Conservation (phyloP, 257 asterid genomes). For the Solanum neorickii region DNA sequence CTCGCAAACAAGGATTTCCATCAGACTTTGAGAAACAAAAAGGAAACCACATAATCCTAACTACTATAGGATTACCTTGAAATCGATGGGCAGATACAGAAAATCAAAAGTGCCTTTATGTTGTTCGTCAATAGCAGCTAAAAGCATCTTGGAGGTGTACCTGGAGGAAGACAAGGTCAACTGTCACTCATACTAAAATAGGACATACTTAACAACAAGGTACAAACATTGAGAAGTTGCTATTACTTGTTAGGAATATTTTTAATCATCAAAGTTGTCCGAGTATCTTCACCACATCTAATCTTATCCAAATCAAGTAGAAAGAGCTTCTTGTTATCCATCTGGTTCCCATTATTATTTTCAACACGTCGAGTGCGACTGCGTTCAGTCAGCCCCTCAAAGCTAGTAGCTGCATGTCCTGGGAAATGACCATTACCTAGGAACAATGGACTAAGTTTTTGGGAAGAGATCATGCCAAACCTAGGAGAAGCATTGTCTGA, state of each 20-base stretch:
- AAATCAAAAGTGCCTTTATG: conserved; percentile 69
- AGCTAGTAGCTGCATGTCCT: conserved; percentile 10
- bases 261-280: conserved; percentile 75
- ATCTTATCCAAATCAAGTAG: conserved; percentile 63
- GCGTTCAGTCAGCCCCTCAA: conserved; percentile 34
- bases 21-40: neutral
- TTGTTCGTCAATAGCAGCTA: conserved; percentile 54
- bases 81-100: conserved; percentile 77
- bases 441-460: conserved; percentile 23
- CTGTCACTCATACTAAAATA: neutral
- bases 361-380: conserved; percentile 25
- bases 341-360: conserved; percentile 21
- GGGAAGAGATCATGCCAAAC: conserved; percentile 29
- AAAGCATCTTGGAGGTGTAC: conserved; percentile 77
- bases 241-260: conserved; percentile 82
- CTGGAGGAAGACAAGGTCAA: conserved; percentile 17
- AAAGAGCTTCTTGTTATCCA: conserved; percentile 40
- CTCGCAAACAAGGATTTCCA: neutral
- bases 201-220: neutral
- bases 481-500: conserved; percentile 31
- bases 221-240: neutral
- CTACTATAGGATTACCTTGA: conserved; percentile 35
- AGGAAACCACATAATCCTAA: neutral
- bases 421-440: conserved; percentile 19
- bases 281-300: conserved; percentile 44